These are phyloP conservation scores for Pistacia integerrima DNA, from an alignment of 345 rosid genomes.

Conservation along the genomic window DNA sequence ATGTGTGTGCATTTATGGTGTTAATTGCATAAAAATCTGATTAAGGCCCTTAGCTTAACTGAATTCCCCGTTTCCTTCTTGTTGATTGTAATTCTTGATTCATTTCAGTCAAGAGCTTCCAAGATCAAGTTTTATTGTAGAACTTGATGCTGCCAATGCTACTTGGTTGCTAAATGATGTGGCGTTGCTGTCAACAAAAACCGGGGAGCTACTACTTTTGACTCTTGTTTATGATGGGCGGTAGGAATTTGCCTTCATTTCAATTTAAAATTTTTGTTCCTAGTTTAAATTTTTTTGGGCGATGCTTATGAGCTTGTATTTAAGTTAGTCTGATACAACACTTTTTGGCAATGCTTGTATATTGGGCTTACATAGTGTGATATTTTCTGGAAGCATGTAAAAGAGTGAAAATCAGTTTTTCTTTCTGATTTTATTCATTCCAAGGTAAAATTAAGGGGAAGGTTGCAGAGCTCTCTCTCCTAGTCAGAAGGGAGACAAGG, in stretches of 20 bases:
- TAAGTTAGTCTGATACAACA: conserved; percentile 1
- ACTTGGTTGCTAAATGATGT: conserved; percentile 83
- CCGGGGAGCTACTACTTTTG: conserved; percentile 85
- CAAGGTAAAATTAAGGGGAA: neutral
- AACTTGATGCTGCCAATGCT: conserved; percentile 95
- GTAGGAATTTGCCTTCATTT: conserved; percentile 35
- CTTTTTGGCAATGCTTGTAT: conserved; percentile 6
- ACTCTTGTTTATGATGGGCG: conserved; percentile 95
- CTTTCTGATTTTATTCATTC: neutral
- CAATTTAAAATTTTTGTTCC: neutral
- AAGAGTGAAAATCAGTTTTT: neutral
- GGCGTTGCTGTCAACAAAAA: conserved; percentile 83
- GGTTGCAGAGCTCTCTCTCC: neutral
- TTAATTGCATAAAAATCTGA: neutral
- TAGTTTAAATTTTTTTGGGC: conserved; percentile 1
- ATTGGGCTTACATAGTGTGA: neutral
- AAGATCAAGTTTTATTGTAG: conserved; percentile 77
- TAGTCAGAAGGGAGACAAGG: neutral
- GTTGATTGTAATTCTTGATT: conserved; percentile 12
- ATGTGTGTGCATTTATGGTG: neutral
- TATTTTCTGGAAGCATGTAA: conserved; percentile 2
- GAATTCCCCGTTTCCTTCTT: neutral
- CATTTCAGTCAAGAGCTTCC: conserved; percentile 88
- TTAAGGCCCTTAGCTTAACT: neutral
- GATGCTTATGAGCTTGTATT: neutral